phyloP scores from a whole-genome alignment of 148 eudicot species.

The Spergularia bocconei region DNA sequence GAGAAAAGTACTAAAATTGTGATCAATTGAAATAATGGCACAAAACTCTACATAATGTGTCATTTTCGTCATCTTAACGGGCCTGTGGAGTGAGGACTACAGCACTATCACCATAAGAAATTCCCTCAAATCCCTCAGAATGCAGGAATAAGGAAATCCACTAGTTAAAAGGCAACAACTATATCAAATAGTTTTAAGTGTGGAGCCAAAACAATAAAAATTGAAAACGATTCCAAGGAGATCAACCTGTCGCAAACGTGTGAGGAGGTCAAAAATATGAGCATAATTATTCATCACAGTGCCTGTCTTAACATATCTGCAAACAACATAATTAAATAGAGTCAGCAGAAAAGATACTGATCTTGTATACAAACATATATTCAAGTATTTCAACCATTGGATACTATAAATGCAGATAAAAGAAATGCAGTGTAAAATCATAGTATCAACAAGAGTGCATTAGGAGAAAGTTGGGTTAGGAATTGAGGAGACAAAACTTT shows the following conservation, averaged over 20 bases:
- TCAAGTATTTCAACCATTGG: background rate
- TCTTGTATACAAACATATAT: background rate
- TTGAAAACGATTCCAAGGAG: no score
- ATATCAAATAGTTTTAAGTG: no score
- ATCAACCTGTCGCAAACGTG: conserved; percentile 78
- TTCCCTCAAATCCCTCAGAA: background rate
- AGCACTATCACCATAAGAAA: background rate
- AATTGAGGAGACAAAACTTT: no score
- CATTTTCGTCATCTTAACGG: background rate
- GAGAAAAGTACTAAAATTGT: conserved; percentile 9
- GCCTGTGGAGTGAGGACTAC: background rate
- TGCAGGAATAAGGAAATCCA: background rate
- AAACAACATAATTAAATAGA: conserved; percentile 13
- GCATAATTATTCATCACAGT: conserved; percentile 86
- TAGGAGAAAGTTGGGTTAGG: no score
- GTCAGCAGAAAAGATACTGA: background rate
- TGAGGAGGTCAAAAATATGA: conserved; percentile 90
- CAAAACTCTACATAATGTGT: background rate
- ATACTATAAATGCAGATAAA: background rate
- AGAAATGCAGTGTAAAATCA: background rate
- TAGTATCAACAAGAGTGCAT: background rate
- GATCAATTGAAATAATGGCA: background rate
- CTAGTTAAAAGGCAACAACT: background rate
- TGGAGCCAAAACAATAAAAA: background rate
- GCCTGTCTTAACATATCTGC: conserved; percentile 72